Percentiles rank a stretch among this genome's conserved stretches.
Evolutionary conservation across 2,329 filamentous ascomycete genomes (phyloP).

Genomic region (Volutella citrinella): DNA sequence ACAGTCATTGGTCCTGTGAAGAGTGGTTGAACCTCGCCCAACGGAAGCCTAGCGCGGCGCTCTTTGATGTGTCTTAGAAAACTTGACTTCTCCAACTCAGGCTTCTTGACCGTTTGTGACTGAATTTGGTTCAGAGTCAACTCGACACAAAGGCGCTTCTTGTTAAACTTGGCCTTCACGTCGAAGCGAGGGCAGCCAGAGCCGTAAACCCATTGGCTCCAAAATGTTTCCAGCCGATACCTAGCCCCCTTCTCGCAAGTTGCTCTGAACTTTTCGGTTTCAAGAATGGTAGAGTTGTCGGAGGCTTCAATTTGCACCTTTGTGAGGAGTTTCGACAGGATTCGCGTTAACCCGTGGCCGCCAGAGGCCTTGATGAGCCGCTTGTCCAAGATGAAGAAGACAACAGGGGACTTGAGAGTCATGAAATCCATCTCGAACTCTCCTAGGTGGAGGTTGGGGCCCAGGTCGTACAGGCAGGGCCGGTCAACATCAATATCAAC

Average conservation of each 20-base stretch:
- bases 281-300: constrained; percentile 68
- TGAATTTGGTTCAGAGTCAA: constrained; percentile 82
- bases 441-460: constrained; percentile 73
- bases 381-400: constrained; percentile 91
- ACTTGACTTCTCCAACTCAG: constrained; percentile 62
- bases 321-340: constrained; percentile 81
- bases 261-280: constrained; percentile 72
- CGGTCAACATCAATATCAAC: constrained; percentile 78
- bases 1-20: constrained; percentile 98
- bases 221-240: constrained; percentile 83
- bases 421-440: constrained; percentile 88
- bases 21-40: constrained; percentile 68
- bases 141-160: constrained; percentile 93
- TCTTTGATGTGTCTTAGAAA: constrained; percentile 88
- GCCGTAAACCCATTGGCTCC: constrained; percentile 87
- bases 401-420: constrained; percentile 82
- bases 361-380: constrained; percentile 80
- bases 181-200: constrained; percentile 86
- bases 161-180: constrained; percentile 90
- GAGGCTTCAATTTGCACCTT: constrained; percentile 69
- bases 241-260: constrained; percentile 87
- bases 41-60: constrained; percentile 64
- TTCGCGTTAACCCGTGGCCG: constrained; percentile 79
- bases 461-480: constrained; percentile 79
- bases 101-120: constrained; percentile 40